Evolutionary conservation across 164 flowering plant species (phyloP).

Genomic region (Pachysandra terminalis): DNA sequence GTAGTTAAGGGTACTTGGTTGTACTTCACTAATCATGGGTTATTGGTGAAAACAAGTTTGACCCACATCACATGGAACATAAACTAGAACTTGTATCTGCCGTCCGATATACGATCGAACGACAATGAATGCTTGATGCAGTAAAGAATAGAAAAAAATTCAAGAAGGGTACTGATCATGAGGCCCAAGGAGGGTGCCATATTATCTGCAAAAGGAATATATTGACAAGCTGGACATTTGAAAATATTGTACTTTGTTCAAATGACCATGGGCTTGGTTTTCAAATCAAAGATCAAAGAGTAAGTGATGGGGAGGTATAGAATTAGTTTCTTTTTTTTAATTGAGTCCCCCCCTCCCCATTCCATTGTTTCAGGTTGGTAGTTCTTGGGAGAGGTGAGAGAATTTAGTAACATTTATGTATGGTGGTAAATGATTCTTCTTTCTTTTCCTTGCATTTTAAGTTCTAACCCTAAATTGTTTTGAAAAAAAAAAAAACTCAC

Average conservation of each 20-base stretch:
- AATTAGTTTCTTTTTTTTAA: no score
- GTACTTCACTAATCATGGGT: no score
- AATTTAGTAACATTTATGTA: constrained; percentile 15
- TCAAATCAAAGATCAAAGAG: background rate
- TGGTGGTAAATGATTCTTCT: background rate
- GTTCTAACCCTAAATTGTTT: constrained; percentile 5
- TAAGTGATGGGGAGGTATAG: background rate
- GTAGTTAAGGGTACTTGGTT: no score
- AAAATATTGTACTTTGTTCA: constrained; percentile 6
- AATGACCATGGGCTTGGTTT: constrained; percentile 17
- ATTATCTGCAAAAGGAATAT: background rate
- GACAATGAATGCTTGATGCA: no score
- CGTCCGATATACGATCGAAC: no score
- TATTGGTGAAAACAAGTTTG: no score
- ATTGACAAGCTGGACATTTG: background rate
- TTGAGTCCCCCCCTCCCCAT: constrained; percentile 14
- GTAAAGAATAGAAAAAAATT: no score
- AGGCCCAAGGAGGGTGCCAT: background rate
- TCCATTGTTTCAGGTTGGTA: constrained; percentile 10
- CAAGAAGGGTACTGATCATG: background rate
- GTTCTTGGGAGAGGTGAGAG: constrained; percentile 9
- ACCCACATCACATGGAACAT: no score
- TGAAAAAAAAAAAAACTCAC: background rate
- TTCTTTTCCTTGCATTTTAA: constrained; percentile 14
- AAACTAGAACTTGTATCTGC: no score